Conservation (phyloP, 345 rosid species). For the Pugionium cornutum region DNA sequence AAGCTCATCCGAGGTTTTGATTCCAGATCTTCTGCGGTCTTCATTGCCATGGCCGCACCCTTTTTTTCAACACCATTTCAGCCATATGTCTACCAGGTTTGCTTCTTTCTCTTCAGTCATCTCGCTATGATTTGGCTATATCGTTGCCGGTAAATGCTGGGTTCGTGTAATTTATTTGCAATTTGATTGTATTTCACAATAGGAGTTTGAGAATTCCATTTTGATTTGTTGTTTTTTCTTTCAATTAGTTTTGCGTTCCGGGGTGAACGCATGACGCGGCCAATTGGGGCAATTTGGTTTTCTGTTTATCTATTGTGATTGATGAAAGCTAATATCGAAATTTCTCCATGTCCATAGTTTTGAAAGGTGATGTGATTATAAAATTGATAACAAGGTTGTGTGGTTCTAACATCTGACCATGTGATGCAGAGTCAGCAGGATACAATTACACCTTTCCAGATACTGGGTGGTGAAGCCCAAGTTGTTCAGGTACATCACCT, state of each 20-base stretch:
- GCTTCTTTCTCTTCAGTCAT: constrained; percentile 4
- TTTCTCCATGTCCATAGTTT: background rate
- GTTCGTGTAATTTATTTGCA: background rate
- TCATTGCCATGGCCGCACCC: constrained; percentile 80
- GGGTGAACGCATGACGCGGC: background rate
- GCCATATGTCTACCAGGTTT: constrained; percentile 94
- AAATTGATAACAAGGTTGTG: background rate
- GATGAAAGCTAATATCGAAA: background rate
- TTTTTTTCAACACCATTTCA: constrained; percentile 97
- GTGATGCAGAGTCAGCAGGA: constrained; percentile 81
- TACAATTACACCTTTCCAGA: constrained; percentile 81
- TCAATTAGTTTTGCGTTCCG: background rate
- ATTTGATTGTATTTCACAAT: background rate
- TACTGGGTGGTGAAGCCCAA: constrained; percentile 98
- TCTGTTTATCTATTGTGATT: constrained; percentile 2
- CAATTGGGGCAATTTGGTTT: background rate
- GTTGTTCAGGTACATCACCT: constrained; percentile 69
- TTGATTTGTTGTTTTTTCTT: constrained; percentile 1
- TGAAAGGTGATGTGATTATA: constrained; percentile 3
- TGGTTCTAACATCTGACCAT: constrained; percentile 21
- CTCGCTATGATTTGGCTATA: background rate
- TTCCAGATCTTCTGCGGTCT: constrained; percentile 25
- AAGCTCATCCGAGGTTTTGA: constrained; percentile 3
- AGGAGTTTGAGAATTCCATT: constrained; percentile 9
- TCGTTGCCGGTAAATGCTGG: background rate